Conservation (phyloP, 1,284 basidiomycete species). For the Tylopilus sp. region DNA sequence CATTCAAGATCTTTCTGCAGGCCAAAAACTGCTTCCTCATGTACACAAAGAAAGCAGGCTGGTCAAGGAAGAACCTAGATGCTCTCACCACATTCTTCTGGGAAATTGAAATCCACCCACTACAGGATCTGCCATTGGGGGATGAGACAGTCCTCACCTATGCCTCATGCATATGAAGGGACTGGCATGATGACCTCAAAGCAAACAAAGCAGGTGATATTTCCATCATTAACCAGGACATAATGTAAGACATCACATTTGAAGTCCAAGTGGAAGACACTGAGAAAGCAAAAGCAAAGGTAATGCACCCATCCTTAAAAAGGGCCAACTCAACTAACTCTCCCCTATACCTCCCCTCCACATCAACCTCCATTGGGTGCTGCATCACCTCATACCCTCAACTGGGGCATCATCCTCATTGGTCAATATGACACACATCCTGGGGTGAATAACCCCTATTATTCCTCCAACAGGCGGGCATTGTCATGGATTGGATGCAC, state of each 20-base stretch:
- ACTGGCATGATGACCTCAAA: not conserved
- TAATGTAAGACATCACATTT: not conserved
- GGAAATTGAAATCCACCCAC: constrained; percentile 1
- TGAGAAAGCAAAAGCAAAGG: no score
- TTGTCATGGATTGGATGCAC: no score
- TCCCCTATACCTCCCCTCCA: no score
- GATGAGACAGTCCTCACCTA: not conserved
- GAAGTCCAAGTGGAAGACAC: no score
- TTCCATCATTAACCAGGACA: not conserved
- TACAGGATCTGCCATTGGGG: rapidly evolving
- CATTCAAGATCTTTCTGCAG: not conserved
- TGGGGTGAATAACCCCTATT: no score
- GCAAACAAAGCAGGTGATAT: not conserved
- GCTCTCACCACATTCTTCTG: constrained; percentile 6
- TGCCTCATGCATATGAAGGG: not conserved
- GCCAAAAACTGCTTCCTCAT: not conserved
- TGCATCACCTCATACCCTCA: no score
- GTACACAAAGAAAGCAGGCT: not conserved
- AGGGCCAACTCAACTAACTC: no score
- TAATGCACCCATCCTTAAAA: not conserved
- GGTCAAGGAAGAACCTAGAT: not conserved
- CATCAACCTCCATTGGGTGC: no score
- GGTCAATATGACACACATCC: no score
- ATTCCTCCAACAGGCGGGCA: no score
- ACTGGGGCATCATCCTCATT: no score